phyloP scores from a whole-genome alignment of 192 early-diverging fungal species.

The Backusella tuberculispora region DNA sequence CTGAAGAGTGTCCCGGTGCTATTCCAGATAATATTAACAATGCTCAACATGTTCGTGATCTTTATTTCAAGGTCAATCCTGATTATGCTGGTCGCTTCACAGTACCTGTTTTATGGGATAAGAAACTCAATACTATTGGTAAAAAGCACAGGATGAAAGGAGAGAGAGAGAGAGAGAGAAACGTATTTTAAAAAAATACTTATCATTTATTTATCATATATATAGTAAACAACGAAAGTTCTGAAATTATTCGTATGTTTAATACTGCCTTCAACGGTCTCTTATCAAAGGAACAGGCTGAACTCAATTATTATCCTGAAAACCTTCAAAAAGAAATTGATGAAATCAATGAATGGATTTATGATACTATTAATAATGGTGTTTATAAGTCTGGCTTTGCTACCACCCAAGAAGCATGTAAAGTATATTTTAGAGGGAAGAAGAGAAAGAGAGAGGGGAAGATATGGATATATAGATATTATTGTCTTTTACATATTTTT shows the following conservation, averaged over 20 bases:
- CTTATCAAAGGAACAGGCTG: constrained; percentile 62
- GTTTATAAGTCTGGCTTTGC: constrained; percentile 96
- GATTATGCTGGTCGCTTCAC: constrained; percentile 67
- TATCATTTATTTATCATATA: neutral
- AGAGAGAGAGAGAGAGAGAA: too few relatives aligned
- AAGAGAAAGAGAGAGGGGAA: too few relatives aligned
- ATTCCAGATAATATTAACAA: constrained; percentile 78
- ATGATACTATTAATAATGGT: constrained; percentile 95
- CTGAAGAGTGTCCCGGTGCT: constrained; percentile 75
- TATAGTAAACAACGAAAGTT: constrained; percentile 92
- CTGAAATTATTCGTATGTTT: constrained; percentile 95
- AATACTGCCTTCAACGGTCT: constrained; percentile 88
- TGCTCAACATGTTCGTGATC: constrained; percentile 76
- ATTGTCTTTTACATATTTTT: neutral
- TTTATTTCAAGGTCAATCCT: constrained; percentile 89
- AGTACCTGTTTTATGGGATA: constrained; percentile 98
- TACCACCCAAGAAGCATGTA: constrained; percentile 78
- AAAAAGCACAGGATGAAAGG: constrained; percentile 12
- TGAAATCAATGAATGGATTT: constrained; percentile 87
- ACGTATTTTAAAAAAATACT: neutral
- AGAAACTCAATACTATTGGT: constrained; percentile 86
- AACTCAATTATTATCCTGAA: constrained; percentile 82
- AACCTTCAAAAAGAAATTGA: constrained; percentile 79
- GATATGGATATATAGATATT: too few relatives aligned
- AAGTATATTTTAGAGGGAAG: constrained; percentile 13